Evolutionary conservation across 2,329 filamentous ascomycete species (phyloP), one percentile per base, ranked within the genome.

Genomic region (Karstenula rhodostoma): DNA sequence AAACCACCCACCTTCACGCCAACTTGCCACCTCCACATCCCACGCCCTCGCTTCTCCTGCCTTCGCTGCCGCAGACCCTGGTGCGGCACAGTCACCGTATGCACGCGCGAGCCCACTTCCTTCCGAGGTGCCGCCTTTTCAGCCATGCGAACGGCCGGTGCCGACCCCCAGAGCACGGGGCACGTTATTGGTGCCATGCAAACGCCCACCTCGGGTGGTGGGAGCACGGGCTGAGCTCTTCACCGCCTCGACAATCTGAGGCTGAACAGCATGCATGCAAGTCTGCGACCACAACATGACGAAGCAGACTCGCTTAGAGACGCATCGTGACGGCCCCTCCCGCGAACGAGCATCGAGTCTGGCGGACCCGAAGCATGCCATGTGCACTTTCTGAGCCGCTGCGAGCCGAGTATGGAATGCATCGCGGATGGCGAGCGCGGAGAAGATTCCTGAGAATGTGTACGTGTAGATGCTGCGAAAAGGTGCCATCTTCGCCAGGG

Each of bases 211-310:
- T 40, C 37, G 37, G 37, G 37, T 40, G 4, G 17, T 40, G 37
- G n/a, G n/a, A 40, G 37, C 37, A 40, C 10, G 42, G 12, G 7
- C 19, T 23, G n/a, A 44, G 7, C 42, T 23, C 42, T 22, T 44
- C 42, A 44, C 42, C 42, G 42, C 42, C 42, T 44, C 42, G 42
- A 44, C 6, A 44, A 12, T 19, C n/a, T 44, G 42, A 44, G 42
- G 40, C 40, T 43, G 40, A 43, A 43, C 15, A 19, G n/a, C 6
- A 32, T 32, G 29, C 29, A 32, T 32, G 7, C 29, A 32, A 10
- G 4, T 6, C 12, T 32, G 29, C 29, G 29, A 32, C 7, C 29
- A 32, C 29, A 9, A 22, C 19, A 19, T 43, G 40, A 9, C 8
- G 19, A 19, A 19, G 17, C 40, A n/a, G 6, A 19, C n/a, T 43